Percentiles rank a stretch among this genome's conserved stretches.
Evolutionary conservation across 1,139 yeast species (phyloP).

Genomic region (Diutina neorugosa): DNA sequence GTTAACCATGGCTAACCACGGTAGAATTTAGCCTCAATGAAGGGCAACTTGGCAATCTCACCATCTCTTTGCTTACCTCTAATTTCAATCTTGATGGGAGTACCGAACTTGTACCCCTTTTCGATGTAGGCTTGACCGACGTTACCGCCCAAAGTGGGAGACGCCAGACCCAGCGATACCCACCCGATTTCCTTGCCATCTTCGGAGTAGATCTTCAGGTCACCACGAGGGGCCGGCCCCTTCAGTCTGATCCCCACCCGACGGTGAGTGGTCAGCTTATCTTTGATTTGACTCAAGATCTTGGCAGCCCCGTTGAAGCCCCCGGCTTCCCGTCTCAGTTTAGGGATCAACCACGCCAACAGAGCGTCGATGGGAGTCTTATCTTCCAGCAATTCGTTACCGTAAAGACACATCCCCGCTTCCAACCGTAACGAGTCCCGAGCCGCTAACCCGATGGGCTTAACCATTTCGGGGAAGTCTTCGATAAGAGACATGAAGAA

Average conservation of each 20-base stretch:
- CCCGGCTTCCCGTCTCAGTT: conserved; percentile 47
- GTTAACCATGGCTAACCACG: not conserved
- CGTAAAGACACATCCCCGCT: conserved; percentile 97
- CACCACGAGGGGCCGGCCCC: conserved; percentile 92
- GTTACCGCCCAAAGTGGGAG: conserved; percentile 79
- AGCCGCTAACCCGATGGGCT: conserved; percentile 92
- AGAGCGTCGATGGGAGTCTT: conserved; percentile 85
- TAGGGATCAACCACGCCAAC: conserved; percentile 81
- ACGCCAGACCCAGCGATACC: conserved; percentile 83
- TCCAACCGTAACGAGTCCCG: conserved; percentile 90
- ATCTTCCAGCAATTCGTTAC: conserved; percentile 76
- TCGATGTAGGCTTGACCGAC: conserved; percentile 87
- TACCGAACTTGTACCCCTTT: conserved; percentile 67
- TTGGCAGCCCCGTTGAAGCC: conserved; percentile 66
- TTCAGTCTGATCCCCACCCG: conserved; percentile 64
- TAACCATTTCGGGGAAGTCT: conserved; percentile 43
- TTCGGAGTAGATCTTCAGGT: conserved; percentile 43
- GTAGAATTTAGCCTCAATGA: conserved; percentile 62
- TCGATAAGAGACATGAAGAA: conserved; percentile 53
- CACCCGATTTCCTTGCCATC: conserved; percentile 49
- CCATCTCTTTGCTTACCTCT: conserved; percentile 79
- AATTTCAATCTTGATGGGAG: conserved; percentile 62
- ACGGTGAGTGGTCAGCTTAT: conserved; percentile 48
- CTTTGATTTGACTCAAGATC: conserved; percentile 58
- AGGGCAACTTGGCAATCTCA: conserved; percentile 68